Base-by-base conservation (phyloP, 129 eudicot genomes). In the Centaurea solstitialis region DNA sequence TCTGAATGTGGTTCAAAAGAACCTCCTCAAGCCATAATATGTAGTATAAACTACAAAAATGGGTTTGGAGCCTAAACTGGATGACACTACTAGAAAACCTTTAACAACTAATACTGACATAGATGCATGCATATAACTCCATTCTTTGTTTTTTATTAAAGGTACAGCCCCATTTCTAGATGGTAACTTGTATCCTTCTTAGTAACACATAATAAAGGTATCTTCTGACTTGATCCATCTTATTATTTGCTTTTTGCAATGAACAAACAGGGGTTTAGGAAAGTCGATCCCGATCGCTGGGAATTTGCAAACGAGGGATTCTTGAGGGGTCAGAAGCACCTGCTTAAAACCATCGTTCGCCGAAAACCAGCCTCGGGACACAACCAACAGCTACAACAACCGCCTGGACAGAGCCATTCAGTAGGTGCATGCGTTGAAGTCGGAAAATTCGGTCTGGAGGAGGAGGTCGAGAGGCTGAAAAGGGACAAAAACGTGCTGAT, bases 271-370 rank as follows among this genome's bases (percentile, higher is more conserved):
- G 96, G 96, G 37, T 93, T 90, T 78, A 87, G 91, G 76, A 93
- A 93, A 87, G 85, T 93, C 15, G 93, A 93, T 61, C 80, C 98
- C 6, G 96, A 89, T 53, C 91, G 92, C 21, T 93, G 93, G 93
- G 98, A 93, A 78, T 93, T 93, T 74, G 96, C 96, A 21, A 93
- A 91, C 50, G 98, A 93, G 82, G 89, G 96, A 20, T 93, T 93
- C 81, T 86, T 93, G 7, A 88, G 84, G 76, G 96, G 96, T 35
- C 88, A 89, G 68, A 93, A 87, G 76, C 91, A 93, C 80, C 86
- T 93, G 17, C 84, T 93, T 73, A 93, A 89, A 83, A 82, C 69
- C 72, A 93, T 93, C 35, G 79, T 68, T 84, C 90, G 98, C 81
- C 87, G 98, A 50, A 93, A 93, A 76, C 78, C 97, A 22, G 87